phyloP scores from a whole-genome alignment of 2,329 filamentous ascomycete genomes.

The Diaporthe capsici region DNA sequence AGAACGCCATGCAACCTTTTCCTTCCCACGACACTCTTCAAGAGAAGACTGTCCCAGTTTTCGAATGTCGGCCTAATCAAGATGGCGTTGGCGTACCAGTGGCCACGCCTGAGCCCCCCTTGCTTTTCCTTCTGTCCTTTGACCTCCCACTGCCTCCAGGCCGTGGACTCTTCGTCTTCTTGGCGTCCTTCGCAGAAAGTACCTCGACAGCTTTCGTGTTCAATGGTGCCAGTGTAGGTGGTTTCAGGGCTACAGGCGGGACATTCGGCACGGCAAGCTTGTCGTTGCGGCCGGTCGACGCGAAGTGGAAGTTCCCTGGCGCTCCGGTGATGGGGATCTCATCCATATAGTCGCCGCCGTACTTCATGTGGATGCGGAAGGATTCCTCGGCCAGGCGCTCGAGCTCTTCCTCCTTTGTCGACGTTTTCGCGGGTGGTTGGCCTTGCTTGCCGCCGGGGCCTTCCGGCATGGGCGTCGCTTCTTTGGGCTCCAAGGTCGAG shows the following conservation, averaged over 20 bases:
- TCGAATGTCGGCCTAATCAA: constrained; percentile 22
- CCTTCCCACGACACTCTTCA: not conserved
- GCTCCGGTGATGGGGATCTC: constrained; percentile 77
- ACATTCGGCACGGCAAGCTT: constrained; percentile 47
- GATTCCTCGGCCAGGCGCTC: constrained; percentile 69
- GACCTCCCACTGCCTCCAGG: constrained; percentile 56
- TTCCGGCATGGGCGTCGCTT: constrained; percentile 64
- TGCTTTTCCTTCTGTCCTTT: constrained; percentile 63
- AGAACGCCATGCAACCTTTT: constrained; percentile 19
- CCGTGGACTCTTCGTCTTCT: constrained; percentile 60
- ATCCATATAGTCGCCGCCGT: constrained; percentile 76
- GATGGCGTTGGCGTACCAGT: constrained; percentile 46
- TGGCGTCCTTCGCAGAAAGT: constrained; percentile 56
- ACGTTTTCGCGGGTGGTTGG: constrained; percentile 51
- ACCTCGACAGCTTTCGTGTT: constrained; percentile 62
- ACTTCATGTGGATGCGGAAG: constrained; percentile 68
- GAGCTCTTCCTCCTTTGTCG: constrained; percentile 58
- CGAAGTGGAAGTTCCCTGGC: constrained; percentile 76
- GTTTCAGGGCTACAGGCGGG: constrained; percentile 41
- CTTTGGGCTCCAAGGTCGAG: constrained; percentile 59
- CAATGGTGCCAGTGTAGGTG: constrained; percentile 51
- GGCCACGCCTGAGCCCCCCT: constrained; percentile 46
- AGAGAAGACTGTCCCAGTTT: not conserved
- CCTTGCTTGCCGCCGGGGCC: constrained; percentile 46
- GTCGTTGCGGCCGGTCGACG: constrained; percentile 70